Evolutionary conservation across 768 basidiomycete genomes (phyloP).

Genomic region (Strobilomyces echinocephalus): DNA sequence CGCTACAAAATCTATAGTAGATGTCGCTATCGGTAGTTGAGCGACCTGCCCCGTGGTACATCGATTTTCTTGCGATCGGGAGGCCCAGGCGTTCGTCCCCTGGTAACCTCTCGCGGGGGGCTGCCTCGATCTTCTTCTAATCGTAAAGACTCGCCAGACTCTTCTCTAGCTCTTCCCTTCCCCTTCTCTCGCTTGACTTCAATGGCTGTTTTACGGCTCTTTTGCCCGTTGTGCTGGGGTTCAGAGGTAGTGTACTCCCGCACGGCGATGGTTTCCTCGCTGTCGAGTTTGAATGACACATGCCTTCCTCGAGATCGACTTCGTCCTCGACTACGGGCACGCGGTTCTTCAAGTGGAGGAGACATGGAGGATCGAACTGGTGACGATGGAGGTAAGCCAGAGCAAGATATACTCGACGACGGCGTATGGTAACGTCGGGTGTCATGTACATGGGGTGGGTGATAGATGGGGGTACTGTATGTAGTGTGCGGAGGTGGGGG

Average conservation of each 20-base stretch:
- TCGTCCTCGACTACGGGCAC: slow-evolving; percentile 38
- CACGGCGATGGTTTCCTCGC: slow-evolving; percentile 13
- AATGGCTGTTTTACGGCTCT: slow-evolving; percentile 1
- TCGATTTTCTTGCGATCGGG: slow-evolving; percentile 15
- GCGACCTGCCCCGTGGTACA: slow-evolving; percentile 18
- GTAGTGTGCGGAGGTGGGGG: slow-evolving; percentile 5
- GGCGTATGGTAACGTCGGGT: slow-evolving; percentile 17
- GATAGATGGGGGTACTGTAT: slow-evolving; percentile 10
- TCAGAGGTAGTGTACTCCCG: slow-evolving; percentile 9
- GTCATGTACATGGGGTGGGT: slow-evolving; percentile 15
- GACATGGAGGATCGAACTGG: slow-evolving; percentile 39
- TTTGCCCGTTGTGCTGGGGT: slow-evolving; percentile 1
- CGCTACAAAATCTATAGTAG: slow-evolving; percentile 8
- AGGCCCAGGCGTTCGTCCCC: slow-evolving; percentile 27
- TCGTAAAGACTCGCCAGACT: slow-evolving; percentile 1
- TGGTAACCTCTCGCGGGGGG: slow-evolving; percentile 8
- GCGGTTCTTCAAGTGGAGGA: slow-evolving; percentile 29
- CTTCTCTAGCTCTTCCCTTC: slow-evolving; percentile 13
- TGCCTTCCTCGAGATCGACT: slow-evolving; percentile 52
- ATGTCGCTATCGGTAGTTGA: slow-evolving; percentile 21
- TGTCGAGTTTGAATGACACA: slow-evolving; percentile 52
- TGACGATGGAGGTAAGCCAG: slow-evolving; percentile 50
- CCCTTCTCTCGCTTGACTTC: slow-evolving; percentile 16
- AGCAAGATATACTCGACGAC: slow-evolving; percentile 43
- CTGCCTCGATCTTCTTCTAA: slow-evolving; percentile 14